These are phyloP conservation scores for Hypoxylon fragiforme DNA, from an alignment of 495 filamentous ascomycete species.

Conservation along the genomic window DNA sequence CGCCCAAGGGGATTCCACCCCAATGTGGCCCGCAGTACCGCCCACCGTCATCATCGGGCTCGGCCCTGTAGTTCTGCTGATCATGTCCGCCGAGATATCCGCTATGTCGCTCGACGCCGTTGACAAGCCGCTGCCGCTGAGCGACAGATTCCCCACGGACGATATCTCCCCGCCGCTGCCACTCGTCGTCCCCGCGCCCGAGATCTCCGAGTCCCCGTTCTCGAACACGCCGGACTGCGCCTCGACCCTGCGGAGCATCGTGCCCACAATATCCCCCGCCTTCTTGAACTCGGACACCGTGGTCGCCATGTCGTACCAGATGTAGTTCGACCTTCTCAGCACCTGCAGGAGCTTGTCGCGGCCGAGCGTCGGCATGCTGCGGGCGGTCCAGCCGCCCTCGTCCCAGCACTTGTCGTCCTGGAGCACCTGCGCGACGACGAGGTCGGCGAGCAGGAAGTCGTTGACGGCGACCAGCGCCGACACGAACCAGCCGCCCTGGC, in stretches of 20 bases:
- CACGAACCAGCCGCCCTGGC: conserved; percentile 48
- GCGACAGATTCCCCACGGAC: conserved; percentile 11
- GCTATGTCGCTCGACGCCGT: conserved; percentile 9
- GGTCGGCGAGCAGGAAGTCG: conserved; percentile 54
- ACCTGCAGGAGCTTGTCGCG: conserved; percentile 35
- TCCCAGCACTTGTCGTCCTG: conserved; percentile 40
- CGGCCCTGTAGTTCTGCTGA: not conserved
- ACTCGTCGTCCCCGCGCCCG: conserved; percentile 8
- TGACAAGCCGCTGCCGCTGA: conserved; percentile 12
- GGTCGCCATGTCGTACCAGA: conserved; percentile 36
- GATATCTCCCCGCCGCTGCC: conserved; percentile 16
- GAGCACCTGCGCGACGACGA: conserved; percentile 48
- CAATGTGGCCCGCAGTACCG: not conserved
- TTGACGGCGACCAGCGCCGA: conserved; percentile 46
- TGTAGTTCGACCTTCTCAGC: conserved; percentile 36
- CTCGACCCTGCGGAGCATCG: conserved; percentile 30
- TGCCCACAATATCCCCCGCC: conserved; percentile 28
- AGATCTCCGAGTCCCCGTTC: not conserved
- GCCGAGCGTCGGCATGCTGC: conserved; percentile 26
- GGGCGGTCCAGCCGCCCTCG: conserved; percentile 31
- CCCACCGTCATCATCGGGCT: conserved; percentile 1
- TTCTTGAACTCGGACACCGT: conserved; percentile 28
- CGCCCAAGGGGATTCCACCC: conserved; percentile 25
- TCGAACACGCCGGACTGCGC: conserved; percentile 16
- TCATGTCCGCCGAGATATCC: conserved; percentile 20